Evolutionary conservation across 352 stramenopile genomes (phyloP), one percentile per base, ranked within the genome.

Genomic region (Pythium myriotylum): DNA sequence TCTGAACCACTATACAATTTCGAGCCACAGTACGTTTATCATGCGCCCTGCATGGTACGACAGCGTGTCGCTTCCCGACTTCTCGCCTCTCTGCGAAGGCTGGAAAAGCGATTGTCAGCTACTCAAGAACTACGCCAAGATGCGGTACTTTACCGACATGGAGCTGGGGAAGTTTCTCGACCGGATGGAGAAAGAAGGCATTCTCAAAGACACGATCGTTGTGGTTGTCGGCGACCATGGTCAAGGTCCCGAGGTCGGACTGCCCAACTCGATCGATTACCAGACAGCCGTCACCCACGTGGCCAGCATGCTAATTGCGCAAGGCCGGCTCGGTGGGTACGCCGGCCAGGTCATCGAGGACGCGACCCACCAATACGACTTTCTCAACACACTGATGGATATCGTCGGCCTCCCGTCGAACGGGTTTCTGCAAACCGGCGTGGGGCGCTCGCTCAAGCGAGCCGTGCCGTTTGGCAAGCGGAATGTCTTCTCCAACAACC

Each of bases 1-100:
- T 54, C 52, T 83, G 16, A 84, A 65, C 3, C 73, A 82, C 39
- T 86, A 86, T 52, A 84, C 77, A 2, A 81, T 86, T 56, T 82
- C 72, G 12, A 84, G 72, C 24, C 77, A 86, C 64, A 71, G 58
- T 3, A 65, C 69, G 17, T 86, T 73, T 50, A 46, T 39, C 19
- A 63, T 74, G 9, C 64, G 54, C 0, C 74, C 77, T 0, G 60
- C 68, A n/a, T 84, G 77, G 77, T 86, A 72, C 56, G 43, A 59
- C 0, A 17, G 72, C 16, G 20, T 41, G n/a, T 43, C 60, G 7
- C 63, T 79, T 22, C 74, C 74, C 3, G 66, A 84, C 27, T 76
- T 84, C 14, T 71, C 62, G 0, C 42, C 67, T 14, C 50, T 82
- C 0, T 84, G 74, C 27, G 51, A 74, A 42, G 62, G 57, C 2